These are phyloP conservation scores for Saccharomycopsis capsularis DNA, from an alignment of 805 yeast genomes.

Conservation along the genomic window DNA sequence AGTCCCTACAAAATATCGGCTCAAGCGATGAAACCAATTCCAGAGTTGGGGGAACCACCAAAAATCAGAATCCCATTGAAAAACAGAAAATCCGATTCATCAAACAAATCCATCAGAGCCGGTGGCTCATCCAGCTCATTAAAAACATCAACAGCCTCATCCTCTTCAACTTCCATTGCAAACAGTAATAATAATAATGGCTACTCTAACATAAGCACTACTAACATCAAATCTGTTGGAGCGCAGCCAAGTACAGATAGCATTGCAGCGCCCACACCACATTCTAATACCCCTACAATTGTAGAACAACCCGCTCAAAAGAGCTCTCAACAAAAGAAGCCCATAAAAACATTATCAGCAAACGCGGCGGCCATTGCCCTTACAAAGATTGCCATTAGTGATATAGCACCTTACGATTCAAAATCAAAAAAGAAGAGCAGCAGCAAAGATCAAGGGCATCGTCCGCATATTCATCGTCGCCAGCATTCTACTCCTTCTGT, in stretches of 20 bases:
- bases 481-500: not conserved
- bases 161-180: not conserved
- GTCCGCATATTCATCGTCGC: constrained; percentile 7
- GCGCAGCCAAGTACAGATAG: not conserved
- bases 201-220: not conserved
- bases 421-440: constrained; percentile 1
- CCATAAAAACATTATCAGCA: constrained; percentile 9
- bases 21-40: constrained; percentile 71
- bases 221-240: not conserved
- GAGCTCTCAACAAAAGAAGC: not conserved
- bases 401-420: not conserved
- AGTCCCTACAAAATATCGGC: constrained; percentile 72
- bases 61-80: not conserved
- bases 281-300: not conserved
- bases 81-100: not conserved
- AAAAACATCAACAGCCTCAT: not conserved
- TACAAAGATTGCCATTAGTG: constrained; percentile 3
- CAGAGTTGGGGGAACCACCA: constrained; percentile 31
- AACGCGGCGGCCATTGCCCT: constrained; percentile 20
- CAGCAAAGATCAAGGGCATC: not conserved
- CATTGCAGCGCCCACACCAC: not conserved
- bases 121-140: not conserved
- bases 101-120: not conserved
- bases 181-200: not conserved
- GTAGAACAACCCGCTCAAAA: not conserved